phyloP scores from a whole-genome alignment of 2,329 filamentous ascomycete genomes.

The Cytospora piceae region DNA sequence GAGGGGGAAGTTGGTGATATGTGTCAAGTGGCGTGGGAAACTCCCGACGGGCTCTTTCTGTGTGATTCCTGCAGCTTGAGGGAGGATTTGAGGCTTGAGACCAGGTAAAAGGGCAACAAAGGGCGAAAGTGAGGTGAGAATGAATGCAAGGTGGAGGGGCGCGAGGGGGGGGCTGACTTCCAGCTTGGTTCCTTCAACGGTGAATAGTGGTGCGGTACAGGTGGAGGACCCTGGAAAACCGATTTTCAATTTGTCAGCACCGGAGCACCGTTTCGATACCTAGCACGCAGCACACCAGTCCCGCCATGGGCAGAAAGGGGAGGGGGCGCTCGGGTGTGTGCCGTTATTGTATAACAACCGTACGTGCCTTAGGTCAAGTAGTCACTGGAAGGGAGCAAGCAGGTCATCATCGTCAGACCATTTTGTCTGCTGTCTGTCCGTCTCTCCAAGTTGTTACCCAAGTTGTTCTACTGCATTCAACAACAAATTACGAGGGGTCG shows the following conservation, averaged over 20 bases:
- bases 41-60: constrained; percentile 5
- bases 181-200: not conserved
- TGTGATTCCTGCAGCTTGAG: constrained; percentile 17
- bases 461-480: too few species aligned
- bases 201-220: too few species aligned
- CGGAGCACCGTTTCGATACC: not conserved
- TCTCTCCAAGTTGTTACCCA: not conserved
- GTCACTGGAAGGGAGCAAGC: too few species aligned
- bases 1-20: not conserved
- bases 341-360: not conserved
- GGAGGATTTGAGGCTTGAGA: constrained; percentile 27
- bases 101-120: constrained; percentile 26
- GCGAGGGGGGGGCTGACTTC: constrained; percentile 11
- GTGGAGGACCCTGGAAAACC: constrained; percentile 33
- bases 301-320: not conserved
- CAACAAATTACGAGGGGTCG: too few species aligned
- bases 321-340: not conserved
- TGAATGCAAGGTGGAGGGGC: constrained; percentile 6
- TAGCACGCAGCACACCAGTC: too few species aligned
- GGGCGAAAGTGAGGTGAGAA: constrained; percentile 13
- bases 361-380: too few species aligned
- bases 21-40: constrained; percentile 9
- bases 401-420: too few species aligned
- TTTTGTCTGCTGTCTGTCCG: too few species aligned
- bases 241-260: constrained; percentile 37